Percentiles rank a stretch among this genome's conserved stretches.
Conservation (phyloP, 805 yeast species). For the Ogataea methanolica region DNA sequence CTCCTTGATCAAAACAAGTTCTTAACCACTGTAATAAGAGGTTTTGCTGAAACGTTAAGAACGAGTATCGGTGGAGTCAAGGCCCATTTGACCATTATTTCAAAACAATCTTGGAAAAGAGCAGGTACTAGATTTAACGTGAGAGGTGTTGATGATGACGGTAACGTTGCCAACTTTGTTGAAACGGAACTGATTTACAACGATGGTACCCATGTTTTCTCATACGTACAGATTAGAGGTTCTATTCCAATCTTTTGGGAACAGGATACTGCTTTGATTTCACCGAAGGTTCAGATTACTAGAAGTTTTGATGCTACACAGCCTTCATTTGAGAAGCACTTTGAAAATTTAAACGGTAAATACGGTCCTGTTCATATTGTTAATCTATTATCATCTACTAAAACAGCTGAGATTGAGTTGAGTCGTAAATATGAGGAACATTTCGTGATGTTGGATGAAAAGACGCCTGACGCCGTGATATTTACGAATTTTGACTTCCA, state of each 20-base stretch:
- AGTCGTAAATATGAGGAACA: conserved; percentile 63
- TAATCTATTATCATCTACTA: conserved; percentile 72
- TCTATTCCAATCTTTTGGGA: conserved; percentile 98
- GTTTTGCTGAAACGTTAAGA: conserved; percentile 80
- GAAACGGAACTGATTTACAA: conserved; percentile 81
- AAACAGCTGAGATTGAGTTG: conserved; percentile 71
- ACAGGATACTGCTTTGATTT: conserved; percentile 86
- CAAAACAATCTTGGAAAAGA: conserved; percentile 94
- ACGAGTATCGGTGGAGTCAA: conserved; percentile 33
- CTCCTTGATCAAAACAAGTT: conserved; percentile 73
- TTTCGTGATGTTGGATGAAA: conserved; percentile 36
- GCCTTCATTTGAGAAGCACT: conserved; percentile 83
- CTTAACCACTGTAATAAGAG: conserved; percentile 87
- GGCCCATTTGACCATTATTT: conserved; percentile 67
- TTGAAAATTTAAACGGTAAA: conserved; percentile 58
- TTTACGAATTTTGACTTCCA: conserved; percentile 93
- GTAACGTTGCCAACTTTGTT: conserved; percentile 92
- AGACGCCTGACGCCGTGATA: conserved; percentile 37
- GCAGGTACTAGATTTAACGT: conserved; percentile 97
- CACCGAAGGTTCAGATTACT: conserved; percentile 85
- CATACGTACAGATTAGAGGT: conserved; percentile 90
- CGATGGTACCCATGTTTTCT: conserved; percentile 48
- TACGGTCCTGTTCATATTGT: conserved; percentile 88
- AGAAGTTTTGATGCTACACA: conserved; percentile 90
- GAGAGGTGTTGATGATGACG: conserved; percentile 93